phyloP scores from a whole-genome alignment of 2,329 filamentous ascomycete genomes.

The Drechslerella coelobrocha region DNA sequence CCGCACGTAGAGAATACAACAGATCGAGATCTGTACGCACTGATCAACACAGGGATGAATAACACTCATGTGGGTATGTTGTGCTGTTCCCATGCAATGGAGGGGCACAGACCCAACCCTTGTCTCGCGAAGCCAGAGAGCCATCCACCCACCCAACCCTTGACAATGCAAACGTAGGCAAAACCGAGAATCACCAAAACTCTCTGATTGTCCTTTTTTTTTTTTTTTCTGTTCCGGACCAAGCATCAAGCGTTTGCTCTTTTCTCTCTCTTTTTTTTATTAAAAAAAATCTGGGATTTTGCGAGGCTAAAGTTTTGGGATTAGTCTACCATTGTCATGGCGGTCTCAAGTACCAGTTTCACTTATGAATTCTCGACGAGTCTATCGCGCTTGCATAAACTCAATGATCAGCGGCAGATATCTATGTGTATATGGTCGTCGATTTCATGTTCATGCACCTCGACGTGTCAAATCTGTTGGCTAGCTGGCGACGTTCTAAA shows the following conservation, averaged over 20 bases:
- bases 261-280: background rate
- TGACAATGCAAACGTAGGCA: background rate
- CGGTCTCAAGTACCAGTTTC: background rate
- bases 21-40: conserved; percentile 5
- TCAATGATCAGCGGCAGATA: conserved; percentile 1
- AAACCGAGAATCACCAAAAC: background rate
- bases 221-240: background rate
- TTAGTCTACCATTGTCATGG: background rate
- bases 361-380: background rate
- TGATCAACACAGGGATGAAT: conserved; percentile 9
- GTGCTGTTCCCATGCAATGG: conserved; percentile 1
- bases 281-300: no score
- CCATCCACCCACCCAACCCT: no score
- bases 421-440: conserved; percentile 1
- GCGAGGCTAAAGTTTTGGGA: no score
- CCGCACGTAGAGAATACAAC: background rate
- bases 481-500: conserved; percentile 5
- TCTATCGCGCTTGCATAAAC: conserved; percentile 1
- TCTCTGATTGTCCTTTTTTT: background rate
- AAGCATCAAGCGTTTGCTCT: background rate
- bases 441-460: conserved; percentile 5
- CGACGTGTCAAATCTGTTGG: conserved; percentile 9
- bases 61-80: background rate
- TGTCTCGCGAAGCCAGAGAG: no score
- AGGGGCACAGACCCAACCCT: background rate